These are phyloP conservation scores for Oxyria digyna DNA, from an alignment of 148 eudicot species.

Conservation along the genomic window DNA sequence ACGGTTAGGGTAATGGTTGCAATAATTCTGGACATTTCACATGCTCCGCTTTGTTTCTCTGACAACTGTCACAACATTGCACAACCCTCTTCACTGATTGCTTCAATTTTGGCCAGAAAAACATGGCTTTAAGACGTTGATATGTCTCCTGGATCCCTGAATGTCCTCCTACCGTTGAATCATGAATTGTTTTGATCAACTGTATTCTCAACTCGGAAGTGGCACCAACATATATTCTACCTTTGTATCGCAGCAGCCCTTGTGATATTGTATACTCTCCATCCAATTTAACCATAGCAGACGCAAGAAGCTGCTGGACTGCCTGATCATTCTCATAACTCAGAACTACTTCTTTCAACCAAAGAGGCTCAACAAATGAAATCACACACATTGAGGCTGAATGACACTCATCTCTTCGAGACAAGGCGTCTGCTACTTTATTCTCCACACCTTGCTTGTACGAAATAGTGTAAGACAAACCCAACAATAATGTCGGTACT, in stretches of 20 bases:
- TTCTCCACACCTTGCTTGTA: no score
- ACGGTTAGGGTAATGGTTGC: no score
- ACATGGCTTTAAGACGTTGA: background rate
- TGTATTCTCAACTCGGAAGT: background rate
- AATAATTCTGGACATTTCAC: no score
- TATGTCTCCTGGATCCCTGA: background rate
- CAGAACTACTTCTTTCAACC: background rate
- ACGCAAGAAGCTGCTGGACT: background rate
- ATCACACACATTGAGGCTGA: no score
- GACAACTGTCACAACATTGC: background rate
- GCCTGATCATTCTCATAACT: background rate
- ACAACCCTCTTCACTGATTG: background rate
- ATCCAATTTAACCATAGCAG: background rate
- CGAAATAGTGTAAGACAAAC: no score
- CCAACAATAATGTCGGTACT: no score
- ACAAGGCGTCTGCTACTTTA: no score
- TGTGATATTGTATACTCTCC: background rate
- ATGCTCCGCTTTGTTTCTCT: background rate
- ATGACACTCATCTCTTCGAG: no score
- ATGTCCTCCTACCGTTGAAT: background rate
- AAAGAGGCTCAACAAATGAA: background rate
- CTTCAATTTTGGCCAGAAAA: background rate
- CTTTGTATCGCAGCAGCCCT: background rate
- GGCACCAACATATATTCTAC: background rate
- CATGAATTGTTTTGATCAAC: background rate